Evolutionary conservation across 352 stramenopile genomes (phyloP).

Genomic region (Pythium myriotylum): DNA sequence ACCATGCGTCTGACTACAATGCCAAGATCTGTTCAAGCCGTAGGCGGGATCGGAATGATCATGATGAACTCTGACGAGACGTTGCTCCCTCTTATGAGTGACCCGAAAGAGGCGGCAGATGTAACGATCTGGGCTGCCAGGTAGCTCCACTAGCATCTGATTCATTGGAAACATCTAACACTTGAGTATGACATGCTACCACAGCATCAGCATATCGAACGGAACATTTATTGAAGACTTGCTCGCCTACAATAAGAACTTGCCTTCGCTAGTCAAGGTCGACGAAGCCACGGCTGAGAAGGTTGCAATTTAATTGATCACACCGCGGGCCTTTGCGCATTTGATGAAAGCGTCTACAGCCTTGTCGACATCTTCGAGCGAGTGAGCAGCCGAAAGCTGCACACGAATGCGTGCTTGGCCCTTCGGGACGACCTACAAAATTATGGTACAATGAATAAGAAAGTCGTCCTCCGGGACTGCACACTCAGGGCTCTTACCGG

Average conservation of each 20-base stretch:
- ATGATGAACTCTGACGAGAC: slow-evolving; percentile 68
- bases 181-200: background rate
- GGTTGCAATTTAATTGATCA: slow-evolving; percentile 44
- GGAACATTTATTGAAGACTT: slow-evolving; percentile 45
- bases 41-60: slow-evolving; percentile 61
- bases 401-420: slow-evolving; percentile 92
- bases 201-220: slow-evolving; percentile 50
- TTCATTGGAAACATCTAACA: background rate
- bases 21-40: slow-evolving; percentile 46
- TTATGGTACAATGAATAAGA: background rate
- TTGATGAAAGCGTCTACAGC: slow-evolving; percentile 92
- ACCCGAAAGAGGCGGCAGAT: slow-evolving; percentile 51
- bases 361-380: slow-evolving; percentile 90
- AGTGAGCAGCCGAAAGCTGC: slow-evolving; percentile 92
- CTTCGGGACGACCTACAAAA: slow-evolving; percentile 90
- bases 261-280: slow-evolving; percentile 60
- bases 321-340: slow-evolving; percentile 78
- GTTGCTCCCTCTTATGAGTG: slow-evolving; percentile 63
- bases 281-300: background rate
- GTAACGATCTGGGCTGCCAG: slow-evolving; percentile 66
- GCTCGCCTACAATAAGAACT: slow-evolving; percentile 52
- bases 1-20: background rate
- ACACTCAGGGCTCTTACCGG: slow-evolving; percentile 51
- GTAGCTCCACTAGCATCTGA: slow-evolving; percentile 21
- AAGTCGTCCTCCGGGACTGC: background rate